Base-by-base conservation (phyloP, 2,329 filamentous ascomycete species). In the Calycina marina region DNA sequence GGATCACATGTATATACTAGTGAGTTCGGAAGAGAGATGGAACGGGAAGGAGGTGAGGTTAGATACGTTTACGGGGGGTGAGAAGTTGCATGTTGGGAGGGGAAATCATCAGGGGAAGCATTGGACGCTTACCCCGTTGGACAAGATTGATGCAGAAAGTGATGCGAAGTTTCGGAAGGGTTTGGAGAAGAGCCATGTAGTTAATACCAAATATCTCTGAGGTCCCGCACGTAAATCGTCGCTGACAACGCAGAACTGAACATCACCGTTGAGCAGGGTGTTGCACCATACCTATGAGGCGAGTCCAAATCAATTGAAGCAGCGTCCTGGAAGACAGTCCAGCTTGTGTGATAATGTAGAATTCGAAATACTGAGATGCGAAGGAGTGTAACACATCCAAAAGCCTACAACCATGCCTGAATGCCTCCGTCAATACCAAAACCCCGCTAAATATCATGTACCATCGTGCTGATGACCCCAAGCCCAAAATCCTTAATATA, bases 381-480 rank as follows among this genome's bases (percentile, higher is more conserved):
- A 22, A 22, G 8, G 8, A 22, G 20, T 8, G 8, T 8, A 22
- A 8, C 8, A 8, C 20, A 22, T 22, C 20, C 20, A 22, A 22
- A 22, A 22, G n/a, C 2, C 20, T 22, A 22, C n/a, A n/a, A 9
- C 8, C 20, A 8, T 22, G 8, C 20, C 20, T n/a, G n/a, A n/a
- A 8, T 22, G 8, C 8, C n/a, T 8, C 20, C n/a, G 20, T n/a
- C 8, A 22, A n/a, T n/a, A 9, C 8, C 20, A 22, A 9, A 22
- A 22, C 20, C 20, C 20, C n/a, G n/a, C 20, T 22, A 22, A 22
- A 22, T n/a, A 9, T n/a, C 20, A 22, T 8, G 8, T 22, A n/a
- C n/a, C 20, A 22, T 42, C 38, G 36, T 37, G 30, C 30, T 31
- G 25, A 27, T 40, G 40, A 35, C 38, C 39, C 18, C 36, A 32